phyloP scores from a whole-genome alignment of 345 rosid species.

The Mallotus nudiflorus region DNA sequence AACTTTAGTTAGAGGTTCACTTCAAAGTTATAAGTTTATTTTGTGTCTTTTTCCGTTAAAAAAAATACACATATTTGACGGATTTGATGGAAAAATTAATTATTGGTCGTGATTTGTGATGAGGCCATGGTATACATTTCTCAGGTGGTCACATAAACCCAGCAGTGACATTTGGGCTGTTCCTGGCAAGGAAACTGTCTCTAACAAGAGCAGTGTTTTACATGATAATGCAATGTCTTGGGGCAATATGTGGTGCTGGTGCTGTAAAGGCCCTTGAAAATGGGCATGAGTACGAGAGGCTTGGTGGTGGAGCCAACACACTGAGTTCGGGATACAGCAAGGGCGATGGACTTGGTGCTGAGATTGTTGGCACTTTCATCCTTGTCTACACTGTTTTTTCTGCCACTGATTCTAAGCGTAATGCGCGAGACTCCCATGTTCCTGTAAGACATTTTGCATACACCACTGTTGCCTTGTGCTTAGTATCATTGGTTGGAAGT shows the following conservation, averaged over 20 bases:
- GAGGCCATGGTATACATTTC: background rate
- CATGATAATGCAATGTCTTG: slow-evolving; percentile 27
- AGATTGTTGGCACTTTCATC: slow-evolving; percentile 22
- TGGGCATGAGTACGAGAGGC: slow-evolving; percentile 11
- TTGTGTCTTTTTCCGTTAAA: too few species aligned
- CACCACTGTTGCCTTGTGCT: too few species aligned
- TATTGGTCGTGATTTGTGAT: background rate
- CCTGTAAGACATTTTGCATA: slow-evolving; percentile 14
- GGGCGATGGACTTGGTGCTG: slow-evolving; percentile 21
- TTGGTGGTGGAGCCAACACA: slow-evolving; percentile 23
- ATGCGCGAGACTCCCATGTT: slow-evolving; percentile 24
- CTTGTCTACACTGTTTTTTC: slow-evolving; percentile 25
- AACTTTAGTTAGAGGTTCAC: too few species aligned
- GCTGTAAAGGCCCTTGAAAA: slow-evolving; percentile 12
- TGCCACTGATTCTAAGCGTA: slow-evolving; percentile 21
- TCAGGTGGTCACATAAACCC: slow-evolving; percentile 28
- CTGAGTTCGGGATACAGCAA: slow-evolving; percentile 12
- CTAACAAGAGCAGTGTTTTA: slow-evolving; percentile 23
- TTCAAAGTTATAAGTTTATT: too few species aligned
- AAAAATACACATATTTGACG: too few species aligned
- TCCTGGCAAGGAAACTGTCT: slow-evolving; percentile 24
- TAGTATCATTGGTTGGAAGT: too few species aligned
- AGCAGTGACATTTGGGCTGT: slow-evolving; percentile 24
- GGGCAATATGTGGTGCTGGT: slow-evolving; percentile 24
- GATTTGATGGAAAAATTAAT: too few species aligned